These are phyloP conservation scores for Sclerotinia nivalis DNA, from an alignment of 2,329 filamentous ascomycete species.

Conservation along the genomic window DNA sequence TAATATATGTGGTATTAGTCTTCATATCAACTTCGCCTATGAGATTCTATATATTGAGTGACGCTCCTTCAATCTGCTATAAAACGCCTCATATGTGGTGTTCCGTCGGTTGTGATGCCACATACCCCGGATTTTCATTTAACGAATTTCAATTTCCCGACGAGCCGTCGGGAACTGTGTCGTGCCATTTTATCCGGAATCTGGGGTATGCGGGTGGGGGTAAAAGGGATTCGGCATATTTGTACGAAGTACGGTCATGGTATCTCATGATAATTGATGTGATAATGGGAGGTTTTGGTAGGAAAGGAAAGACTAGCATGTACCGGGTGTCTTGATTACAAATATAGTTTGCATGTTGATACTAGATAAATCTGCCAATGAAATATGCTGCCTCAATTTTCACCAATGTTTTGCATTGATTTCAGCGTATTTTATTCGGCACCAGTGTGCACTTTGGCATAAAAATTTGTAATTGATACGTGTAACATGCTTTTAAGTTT, in stretches of 20 bases:
- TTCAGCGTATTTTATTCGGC: not conserved
- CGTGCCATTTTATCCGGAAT: constrained; percentile 15
- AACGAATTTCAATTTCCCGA: constrained; percentile 27
- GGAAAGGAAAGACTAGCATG: not conserved
- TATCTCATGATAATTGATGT: not conserved
- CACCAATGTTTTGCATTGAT: not conserved
- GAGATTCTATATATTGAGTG: not conserved
- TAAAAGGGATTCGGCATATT: not conserved
- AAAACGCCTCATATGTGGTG: constrained; percentile 8
- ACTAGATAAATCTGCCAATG: not conserved
- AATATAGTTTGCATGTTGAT: not conserved
- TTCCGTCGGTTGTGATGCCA: not conserved
- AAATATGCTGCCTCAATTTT: not conserved
- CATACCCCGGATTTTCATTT: constrained; percentile 23
- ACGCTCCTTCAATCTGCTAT: constrained; percentile 8
- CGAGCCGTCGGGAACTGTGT: constrained; percentile 26
- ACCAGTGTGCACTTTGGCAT: not conserved
- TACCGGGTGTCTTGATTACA: not conserved
- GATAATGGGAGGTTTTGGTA: not conserved
- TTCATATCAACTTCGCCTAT: constrained; percentile 15
- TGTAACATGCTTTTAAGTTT: not conserved
- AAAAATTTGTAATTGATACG: not conserved
- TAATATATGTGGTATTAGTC: constrained; percentile 16
- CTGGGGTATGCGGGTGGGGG: not conserved
- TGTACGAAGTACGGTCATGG: not conserved